phyloP scores from a whole-genome alignment of 257 asterid species.

The Jaltomata sinuosa region DNA sequence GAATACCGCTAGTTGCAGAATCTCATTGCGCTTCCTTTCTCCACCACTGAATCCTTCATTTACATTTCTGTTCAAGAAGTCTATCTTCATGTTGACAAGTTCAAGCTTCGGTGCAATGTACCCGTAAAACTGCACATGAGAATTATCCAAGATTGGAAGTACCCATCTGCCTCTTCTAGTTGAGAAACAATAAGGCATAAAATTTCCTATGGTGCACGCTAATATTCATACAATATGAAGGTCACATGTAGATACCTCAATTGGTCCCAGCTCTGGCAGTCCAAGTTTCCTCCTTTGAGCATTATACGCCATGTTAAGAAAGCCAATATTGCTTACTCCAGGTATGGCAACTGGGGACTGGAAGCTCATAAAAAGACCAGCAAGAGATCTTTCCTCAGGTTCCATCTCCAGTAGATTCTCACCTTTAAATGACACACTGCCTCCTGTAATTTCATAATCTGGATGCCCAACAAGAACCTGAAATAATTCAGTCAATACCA shows the following conservation, averaged over 20 bases:
- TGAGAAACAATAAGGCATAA: background rate
- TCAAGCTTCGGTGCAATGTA: constrained; percentile 84
- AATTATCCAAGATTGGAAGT: background rate
- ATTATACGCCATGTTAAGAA: constrained; percentile 94
- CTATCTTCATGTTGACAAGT: constrained; percentile 80
- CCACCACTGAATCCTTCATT: constrained; percentile 99
- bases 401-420: constrained; percentile 85
- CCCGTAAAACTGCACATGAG: constrained; percentile 68
- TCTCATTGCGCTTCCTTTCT: constrained; percentile 97
- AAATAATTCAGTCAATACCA: constrained; percentile 17
- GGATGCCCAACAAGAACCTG: constrained; percentile 99
- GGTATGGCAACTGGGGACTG: constrained; percentile 98
- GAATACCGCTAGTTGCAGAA: constrained; percentile 88
- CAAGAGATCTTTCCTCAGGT: constrained; percentile 92
- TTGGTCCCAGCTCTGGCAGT: constrained; percentile 84
- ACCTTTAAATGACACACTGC: constrained; percentile 76
- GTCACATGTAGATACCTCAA: constrained; percentile 51
- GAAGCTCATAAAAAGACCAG: constrained; percentile 96
- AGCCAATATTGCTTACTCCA: constrained; percentile 91
- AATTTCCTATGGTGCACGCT: background rate
- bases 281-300: constrained; percentile 74
- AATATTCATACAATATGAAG: background rate
- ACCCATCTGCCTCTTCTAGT: background rate
- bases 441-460: constrained; percentile 88
- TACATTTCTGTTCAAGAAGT: constrained; percentile 84